Base-by-base conservation (phyloP, 2,329 filamentous ascomycete genomes). In the Penicillium sp. region DNA sequence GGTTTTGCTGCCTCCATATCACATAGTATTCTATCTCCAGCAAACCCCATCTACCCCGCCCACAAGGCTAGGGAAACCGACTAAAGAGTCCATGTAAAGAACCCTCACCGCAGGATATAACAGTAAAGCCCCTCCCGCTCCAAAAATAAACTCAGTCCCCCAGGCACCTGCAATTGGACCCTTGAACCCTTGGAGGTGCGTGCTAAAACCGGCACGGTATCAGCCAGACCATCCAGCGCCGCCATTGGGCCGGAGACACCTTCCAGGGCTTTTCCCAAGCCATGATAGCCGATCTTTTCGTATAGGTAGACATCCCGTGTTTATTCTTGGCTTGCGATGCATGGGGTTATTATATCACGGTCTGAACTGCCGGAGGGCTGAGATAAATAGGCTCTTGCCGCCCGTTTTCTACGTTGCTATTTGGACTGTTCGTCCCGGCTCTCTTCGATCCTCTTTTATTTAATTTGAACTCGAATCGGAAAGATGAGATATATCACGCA, bases 111-210 rank as follows among this genome's bases (percentile, higher is more conserved):
- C 18, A 45, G 20, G 20, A 22, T 4, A 22, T 22, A 22, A 33
- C 25, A 28, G 30, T 10, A 6, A 47, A 22, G 20, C 14, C 18
- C 25, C 16, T 20, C 27, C 42, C 36, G 16, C 50, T 50, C 58
- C 52, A 61, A 61, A 60, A 60, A 61, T 59, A 61, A 42, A 27
- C 24, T 30, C 16, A 7, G 13, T n/a, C 14, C 35, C 25, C 25
- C 18, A n/a, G 22, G 20, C 20, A 22, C 20, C 20, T 28, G 11
- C 27, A 13, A 51, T 51, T 50, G 45, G 44, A 44, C 47, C 49
- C 39, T 38, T 48, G 9, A 22, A 25, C 42, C 44, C 58, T 58
- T 62, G 58, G 58, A 56, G 24, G 51, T 51, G 56, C 53, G 46
- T 61, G 44, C 50, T 61, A 56, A 60, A 61, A 60, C 56, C 25